A percentile compares a stretch with the other conserved stretches of the same genome.
Evolutionary conservation across 2,329 filamentous ascomycete species (phyloP).

Genomic region (Xylaria arbuscula): DNA sequence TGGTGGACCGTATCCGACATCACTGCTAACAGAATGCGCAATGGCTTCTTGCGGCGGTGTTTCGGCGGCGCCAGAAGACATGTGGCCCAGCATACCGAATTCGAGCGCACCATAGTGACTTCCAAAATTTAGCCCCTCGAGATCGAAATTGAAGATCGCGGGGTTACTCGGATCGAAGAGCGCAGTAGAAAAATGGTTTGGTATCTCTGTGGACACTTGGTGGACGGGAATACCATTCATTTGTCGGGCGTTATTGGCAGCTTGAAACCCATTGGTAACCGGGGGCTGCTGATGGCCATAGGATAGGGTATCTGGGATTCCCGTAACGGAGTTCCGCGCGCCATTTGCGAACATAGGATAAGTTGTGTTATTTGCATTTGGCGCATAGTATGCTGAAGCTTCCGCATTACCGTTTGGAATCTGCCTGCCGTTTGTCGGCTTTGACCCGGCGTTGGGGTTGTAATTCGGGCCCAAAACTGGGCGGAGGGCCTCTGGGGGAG

Average conservation of each 20-base stretch:
- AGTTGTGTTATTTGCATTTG: conserved; percentile 56
- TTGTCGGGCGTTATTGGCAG: conserved; percentile 59
- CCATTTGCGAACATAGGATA: conserved; percentile 64
- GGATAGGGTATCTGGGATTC: conserved; percentile 60
- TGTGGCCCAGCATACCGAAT: conserved; percentile 95
- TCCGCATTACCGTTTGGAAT: conserved; percentile 61
- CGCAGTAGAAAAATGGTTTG: conserved; percentile 60
- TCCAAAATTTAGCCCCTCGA: conserved; percentile 93
- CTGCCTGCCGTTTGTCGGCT: conserved; percentile 60
- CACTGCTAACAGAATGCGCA: conserved; percentile 53
- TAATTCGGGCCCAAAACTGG: conserved; percentile 82
- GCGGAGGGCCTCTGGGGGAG: conserved; percentile 86
- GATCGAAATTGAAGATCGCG: conserved; percentile 93
- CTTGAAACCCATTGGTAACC: conserved; percentile 77
- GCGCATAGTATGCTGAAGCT: conserved; percentile 61
- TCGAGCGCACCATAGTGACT: conserved; percentile 96
- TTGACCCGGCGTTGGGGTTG: conserved; percentile 66
- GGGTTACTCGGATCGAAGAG: conserved; percentile 94
- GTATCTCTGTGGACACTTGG: conserved; percentile 62
- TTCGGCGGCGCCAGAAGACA: conserved; percentile 91
- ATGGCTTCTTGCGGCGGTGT: conserved; percentile 75
- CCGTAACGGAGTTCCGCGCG: conserved; percentile 57
- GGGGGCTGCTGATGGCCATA: conserved; percentile 78
- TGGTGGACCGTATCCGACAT: conserved; percentile 56
- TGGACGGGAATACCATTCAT: conserved; percentile 61